These are phyloP conservation scores for Leccinum pellstonianum DNA, from an alignment of 768 basidiomycete genomes.

Conservation along the genomic window DNA sequence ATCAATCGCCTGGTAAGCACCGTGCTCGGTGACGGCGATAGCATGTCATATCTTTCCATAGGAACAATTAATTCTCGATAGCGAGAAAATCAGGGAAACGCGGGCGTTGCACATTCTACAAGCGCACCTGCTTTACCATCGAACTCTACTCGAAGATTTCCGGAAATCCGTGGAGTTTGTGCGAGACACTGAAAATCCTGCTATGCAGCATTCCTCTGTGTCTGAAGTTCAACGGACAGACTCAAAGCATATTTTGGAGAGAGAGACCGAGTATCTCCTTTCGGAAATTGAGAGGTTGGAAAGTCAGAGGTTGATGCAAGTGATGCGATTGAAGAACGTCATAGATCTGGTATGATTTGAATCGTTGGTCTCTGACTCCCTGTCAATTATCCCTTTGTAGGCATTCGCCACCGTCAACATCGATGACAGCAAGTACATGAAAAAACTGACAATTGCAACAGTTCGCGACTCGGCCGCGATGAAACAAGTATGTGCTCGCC, in stretches of 20 bases:
- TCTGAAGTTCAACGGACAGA: slow-evolving; percentile 4
- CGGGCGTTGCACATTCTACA: slow-evolving; percentile 55
- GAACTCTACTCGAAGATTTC: slow-evolving; percentile 53
- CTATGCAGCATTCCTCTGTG: slow-evolving; percentile 34
- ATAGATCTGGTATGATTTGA: slow-evolving; percentile 31
- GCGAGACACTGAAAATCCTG: slow-evolving; percentile 46
- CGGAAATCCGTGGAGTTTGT: slow-evolving; percentile 51
- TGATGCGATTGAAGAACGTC: slow-evolving; percentile 32
- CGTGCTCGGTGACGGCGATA: background rate
- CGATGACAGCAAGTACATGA: slow-evolving; percentile 51
- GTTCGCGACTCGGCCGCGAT: slow-evolving; percentile 43
- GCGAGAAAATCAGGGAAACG: slow-evolving; percentile 44
- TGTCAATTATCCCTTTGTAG: slow-evolving; percentile 27
- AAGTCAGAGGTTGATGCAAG: slow-evolving; percentile 29
- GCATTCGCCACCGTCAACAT: slow-evolving; percentile 62
- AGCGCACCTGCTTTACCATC: slow-evolving; percentile 58
- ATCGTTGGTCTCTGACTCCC: background rate
- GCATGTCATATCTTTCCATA: slow-evolving; percentile 19
- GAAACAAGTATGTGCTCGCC: slow-evolving; percentile 28
- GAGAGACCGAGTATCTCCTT: slow-evolving; percentile 47
- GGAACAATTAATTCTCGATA: slow-evolving; percentile 46
- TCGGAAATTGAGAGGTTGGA: slow-evolving; percentile 52
- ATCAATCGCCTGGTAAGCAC: slow-evolving; percentile 47
- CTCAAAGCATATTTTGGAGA: slow-evolving; percentile 39
- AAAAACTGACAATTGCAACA: slow-evolving; percentile 46